Evolutionary conservation across 2,329 filamentous ascomycete species (phyloP).

Genomic region (Tolypocladium endophyticum): DNA sequence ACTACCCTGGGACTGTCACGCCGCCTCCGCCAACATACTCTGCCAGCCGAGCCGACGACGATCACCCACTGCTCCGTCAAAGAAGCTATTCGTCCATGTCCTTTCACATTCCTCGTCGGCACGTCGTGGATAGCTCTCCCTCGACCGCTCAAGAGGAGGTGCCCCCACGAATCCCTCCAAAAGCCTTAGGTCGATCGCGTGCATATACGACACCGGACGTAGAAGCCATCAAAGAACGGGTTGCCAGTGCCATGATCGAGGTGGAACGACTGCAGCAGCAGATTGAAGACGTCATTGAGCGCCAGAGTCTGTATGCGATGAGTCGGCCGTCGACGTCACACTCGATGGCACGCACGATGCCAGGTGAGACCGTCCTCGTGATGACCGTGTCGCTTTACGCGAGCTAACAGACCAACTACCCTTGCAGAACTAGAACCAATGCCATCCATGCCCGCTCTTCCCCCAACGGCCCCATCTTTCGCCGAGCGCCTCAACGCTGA

Average conservation of each 20-base stretch:
- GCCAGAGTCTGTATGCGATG: conserved; percentile 44
- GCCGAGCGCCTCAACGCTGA: conserved; percentile 42
- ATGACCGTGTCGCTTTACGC: neutral
- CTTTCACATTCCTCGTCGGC: conserved; percentile 43
- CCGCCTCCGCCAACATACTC: conserved; percentile 26
- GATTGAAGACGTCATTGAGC: conserved; percentile 49
- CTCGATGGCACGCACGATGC: conserved; percentile 22
- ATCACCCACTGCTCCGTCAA: conserved; percentile 21
- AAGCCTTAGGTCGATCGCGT: conserved; percentile 27
- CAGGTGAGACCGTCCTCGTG: conserved; percentile 15
- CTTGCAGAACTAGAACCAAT: conserved; percentile 35
- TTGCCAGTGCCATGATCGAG: conserved; percentile 47
- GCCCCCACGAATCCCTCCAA: conserved; percentile 29
- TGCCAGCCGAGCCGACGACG: conserved; percentile 21
- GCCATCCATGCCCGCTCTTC: conserved; percentile 46
- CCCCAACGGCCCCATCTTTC: conserved; percentile 47
- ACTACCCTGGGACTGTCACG: conserved; percentile 25
- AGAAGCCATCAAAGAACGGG: conserved; percentile 41
- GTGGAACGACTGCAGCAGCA: conserved; percentile 47
- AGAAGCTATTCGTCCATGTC: conserved; percentile 42
- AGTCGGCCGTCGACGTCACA: conserved; percentile 43
- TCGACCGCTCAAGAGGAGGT: conserved; percentile 12
- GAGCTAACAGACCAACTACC: neutral
- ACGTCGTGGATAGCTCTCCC: conserved; percentile 14
- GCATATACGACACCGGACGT: conserved; percentile 35